These are phyloP conservation scores for Saccharomyces hybrid DNA, from an alignment of 1,139 yeast genomes.

Conservation along the genomic window DNA sequence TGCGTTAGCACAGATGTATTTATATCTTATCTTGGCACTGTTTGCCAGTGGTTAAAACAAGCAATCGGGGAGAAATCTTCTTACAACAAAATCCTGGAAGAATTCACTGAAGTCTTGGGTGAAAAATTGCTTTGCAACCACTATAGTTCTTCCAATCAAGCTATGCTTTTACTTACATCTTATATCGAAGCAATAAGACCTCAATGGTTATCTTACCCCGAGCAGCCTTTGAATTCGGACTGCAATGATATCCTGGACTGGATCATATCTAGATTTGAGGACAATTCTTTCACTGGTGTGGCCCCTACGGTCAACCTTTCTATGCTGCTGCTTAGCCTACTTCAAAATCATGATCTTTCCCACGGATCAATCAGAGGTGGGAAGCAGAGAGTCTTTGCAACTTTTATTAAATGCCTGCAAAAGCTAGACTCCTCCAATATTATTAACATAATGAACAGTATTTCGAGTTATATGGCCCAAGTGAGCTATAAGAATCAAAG, in stretches of 20 bases:
- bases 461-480: conserved; percentile 17
- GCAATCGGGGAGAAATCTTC: background rate
- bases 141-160: conserved; percentile 18
- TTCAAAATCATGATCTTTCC: conserved; percentile 16
- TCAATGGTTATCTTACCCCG: conserved; percentile 15
- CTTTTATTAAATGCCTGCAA: conserved; percentile 15
- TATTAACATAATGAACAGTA: conserved; percentile 6
- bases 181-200: conserved; percentile 13
- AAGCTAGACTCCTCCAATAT: conserved; percentile 11
- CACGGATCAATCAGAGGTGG: conserved; percentile 17
- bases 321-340: conserved; percentile 13
- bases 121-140: conserved; percentile 16
- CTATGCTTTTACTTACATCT: conserved; percentile 13
- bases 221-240: conserved; percentile 15
- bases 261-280: conserved; percentile 21
- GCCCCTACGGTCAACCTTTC: conserved; percentile 11
- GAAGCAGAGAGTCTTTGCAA: conserved; percentile 24
- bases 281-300: conserved; percentile 17
- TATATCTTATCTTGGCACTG: conserved; percentile 3
- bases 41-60: conserved; percentile 5
- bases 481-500: conserved; percentile 25
- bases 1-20: conserved; percentile 1
- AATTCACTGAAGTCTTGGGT: conserved; percentile 21
- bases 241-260: conserved; percentile 27
- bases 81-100: conserved; percentile 7